A percentile compares a stretch with the other conserved stretches of the same genome.
Evolutionary conservation across 2,329 filamentous ascomycete species (phyloP).

Genomic region (Pseudonectria foliicola): DNA sequence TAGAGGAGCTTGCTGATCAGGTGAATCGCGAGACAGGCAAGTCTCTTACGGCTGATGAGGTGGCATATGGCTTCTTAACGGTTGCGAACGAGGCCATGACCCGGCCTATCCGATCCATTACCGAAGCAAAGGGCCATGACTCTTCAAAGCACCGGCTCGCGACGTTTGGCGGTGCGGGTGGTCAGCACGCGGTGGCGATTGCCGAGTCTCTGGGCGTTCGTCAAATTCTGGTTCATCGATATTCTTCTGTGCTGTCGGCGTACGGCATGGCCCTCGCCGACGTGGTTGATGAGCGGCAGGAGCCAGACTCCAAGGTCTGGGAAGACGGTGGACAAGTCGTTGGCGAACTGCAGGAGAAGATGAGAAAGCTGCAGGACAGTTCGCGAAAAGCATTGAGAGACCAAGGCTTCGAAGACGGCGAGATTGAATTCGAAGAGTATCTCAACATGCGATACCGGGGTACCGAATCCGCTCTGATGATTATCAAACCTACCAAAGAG

Average conservation of each 20-base stretch:
- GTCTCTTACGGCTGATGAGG: constrained; percentile 71
- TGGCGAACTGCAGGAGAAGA: constrained; percentile 60
- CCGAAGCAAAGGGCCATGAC: constrained; percentile 87
- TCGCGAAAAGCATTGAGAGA: constrained; percentile 60
- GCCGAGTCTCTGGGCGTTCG: constrained; percentile 76
- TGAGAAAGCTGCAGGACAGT: constrained; percentile 72
- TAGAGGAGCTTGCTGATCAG: constrained; percentile 67
- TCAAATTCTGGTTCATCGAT: constrained; percentile 79
- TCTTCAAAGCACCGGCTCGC: constrained; percentile 85
- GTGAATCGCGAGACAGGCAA: constrained; percentile 71
- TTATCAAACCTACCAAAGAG: constrained; percentile 62
- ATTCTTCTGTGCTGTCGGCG: constrained; percentile 82
- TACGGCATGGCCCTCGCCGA: constrained; percentile 92
- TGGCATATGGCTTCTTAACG: constrained; percentile 82
- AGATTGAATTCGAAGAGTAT: constrained; percentile 83
- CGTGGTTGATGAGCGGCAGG: constrained; percentile 85
- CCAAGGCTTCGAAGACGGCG: constrained; percentile 69
- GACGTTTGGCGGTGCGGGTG: constrained; percentile 86
- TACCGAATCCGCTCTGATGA: constrained; percentile 87
- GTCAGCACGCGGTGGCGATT: constrained; percentile 88
- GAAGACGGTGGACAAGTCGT: constrained; percentile 50
- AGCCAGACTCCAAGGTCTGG: constrained; percentile 61
- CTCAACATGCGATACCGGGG: constrained; percentile 90
- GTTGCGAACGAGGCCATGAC: constrained; percentile 92
- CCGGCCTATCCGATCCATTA: constrained; percentile 80